Evolutionary conservation across 1,284 basidiomycete genomes (phyloP).

Genomic region (Ustilago cynodontis): DNA sequence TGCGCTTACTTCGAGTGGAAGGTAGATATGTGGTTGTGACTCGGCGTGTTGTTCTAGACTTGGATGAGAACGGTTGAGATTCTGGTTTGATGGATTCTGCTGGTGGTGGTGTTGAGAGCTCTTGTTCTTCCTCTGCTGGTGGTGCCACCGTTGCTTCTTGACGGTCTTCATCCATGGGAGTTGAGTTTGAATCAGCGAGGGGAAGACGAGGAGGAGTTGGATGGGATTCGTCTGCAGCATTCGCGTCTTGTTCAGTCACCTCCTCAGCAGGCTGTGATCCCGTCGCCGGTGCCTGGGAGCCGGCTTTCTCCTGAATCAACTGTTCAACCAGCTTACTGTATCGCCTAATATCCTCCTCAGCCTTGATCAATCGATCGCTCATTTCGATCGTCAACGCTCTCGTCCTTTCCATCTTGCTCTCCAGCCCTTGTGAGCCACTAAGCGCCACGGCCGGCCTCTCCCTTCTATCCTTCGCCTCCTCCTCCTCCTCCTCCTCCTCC

Average conservation of each 20-base stretch:
- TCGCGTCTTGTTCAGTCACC: background rate
- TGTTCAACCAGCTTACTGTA: slow-evolving; percentile 22
- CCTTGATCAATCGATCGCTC: slow-evolving; percentile 41
- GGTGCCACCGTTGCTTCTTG: background rate
- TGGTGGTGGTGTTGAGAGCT: slow-evolving; percentile 2
- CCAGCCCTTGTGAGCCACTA: background rate
- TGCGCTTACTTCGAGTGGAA: background rate
- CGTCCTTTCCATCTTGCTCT: slow-evolving; percentile 39
- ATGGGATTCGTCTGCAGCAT: background rate
- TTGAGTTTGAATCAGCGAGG: background rate
- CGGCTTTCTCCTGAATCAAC: slow-evolving; percentile 5
- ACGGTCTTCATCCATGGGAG: background rate
- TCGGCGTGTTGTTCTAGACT: background rate
- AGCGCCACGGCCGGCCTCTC: background rate
- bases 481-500: slow-evolving; percentile 8
- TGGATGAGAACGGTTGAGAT: background rate
- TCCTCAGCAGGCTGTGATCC: background rate
- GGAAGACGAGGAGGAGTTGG: background rate
- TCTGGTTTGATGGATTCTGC: slow-evolving; percentile 6
- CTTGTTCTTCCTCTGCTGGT: background rate
- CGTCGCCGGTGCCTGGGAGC: background rate
- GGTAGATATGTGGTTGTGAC: background rate
- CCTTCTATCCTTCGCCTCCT: background rate
- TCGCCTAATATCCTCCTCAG: slow-evolving; percentile 32
- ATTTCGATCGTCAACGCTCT: slow-evolving; percentile 44